These are phyloP conservation scores for Setaria viridis DNA, from an alignment of 202 grass and related monocot species.

Conservation along the genomic window DNA sequence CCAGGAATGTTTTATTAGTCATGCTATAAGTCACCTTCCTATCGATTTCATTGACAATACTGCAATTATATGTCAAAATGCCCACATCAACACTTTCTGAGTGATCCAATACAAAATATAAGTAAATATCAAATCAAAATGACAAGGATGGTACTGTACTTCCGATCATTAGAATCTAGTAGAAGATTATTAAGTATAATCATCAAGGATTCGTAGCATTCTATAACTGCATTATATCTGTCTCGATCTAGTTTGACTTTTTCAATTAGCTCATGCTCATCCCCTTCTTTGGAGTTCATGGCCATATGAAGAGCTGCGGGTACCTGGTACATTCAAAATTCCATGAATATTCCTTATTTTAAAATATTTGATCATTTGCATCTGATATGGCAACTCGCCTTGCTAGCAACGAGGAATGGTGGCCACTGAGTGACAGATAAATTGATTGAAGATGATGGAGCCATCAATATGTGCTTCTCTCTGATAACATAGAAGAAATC, in stretches of 20 bases:
- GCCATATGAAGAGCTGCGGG: conserved; percentile 93
- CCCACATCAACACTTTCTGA: background rate
- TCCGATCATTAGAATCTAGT: conserved; percentile 49
- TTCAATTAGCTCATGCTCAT: conserved; percentile 72
- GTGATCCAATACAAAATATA: background rate
- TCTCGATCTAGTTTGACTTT: conserved; percentile 76
- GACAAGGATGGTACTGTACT: conserved; percentile 52
- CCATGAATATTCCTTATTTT: conserved; percentile 26
- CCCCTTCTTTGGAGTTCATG: conserved; percentile 81
- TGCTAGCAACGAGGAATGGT: conserved; percentile 93
- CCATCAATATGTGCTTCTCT: conserved; percentile 83
- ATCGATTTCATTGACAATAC: conserved; percentile 62
- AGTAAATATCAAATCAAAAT: conserved; percentile 27
- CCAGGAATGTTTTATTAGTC: conserved; percentile 47
- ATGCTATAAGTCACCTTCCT: conserved; percentile 52
- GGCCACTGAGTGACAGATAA: conserved; percentile 81
- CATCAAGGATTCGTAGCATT: conserved; percentile 78
- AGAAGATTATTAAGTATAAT: conserved; percentile 68
- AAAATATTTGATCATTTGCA: conserved; percentile 7
- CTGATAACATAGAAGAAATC: conserved; percentile 52
- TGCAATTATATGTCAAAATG: conserved; percentile 48
- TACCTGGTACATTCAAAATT: conserved; percentile 62
- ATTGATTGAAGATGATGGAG: conserved; percentile 71
- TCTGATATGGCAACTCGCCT: conserved; percentile 55
- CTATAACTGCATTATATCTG: conserved; percentile 79